Evolutionary conservation across 495 filamentous ascomycete genomes (phyloP).

Genomic region (Penicillium goetzii): DNA sequence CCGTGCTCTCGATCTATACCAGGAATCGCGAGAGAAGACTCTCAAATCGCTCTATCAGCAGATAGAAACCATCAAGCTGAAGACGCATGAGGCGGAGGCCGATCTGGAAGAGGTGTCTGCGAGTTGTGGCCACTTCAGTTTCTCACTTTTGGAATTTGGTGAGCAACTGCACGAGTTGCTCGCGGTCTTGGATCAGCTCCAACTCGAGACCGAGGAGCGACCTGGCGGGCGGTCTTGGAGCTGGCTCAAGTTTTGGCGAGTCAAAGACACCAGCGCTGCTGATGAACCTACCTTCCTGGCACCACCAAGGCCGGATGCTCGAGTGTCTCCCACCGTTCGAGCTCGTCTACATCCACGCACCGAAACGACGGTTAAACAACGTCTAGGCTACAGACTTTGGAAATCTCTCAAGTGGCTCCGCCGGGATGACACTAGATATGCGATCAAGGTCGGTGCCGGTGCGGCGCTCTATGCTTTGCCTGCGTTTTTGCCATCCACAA

Average conservation of each 20-base stretch:
- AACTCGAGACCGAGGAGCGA: constrained; percentile 63
- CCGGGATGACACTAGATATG: constrained; percentile 74
- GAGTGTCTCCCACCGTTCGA: constrained; percentile 10
- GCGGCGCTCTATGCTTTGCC: constrained; percentile 85
- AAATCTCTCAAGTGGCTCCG: constrained; percentile 60
- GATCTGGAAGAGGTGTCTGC: constrained; percentile 96
- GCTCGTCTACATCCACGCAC: constrained; percentile 9
- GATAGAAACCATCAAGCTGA: constrained; percentile 66
- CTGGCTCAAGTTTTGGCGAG: constrained; percentile 83
- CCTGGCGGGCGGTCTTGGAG: constrained; percentile 69
- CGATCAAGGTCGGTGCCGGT: constrained; percentile 89
- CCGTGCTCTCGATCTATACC: constrained; percentile 79
- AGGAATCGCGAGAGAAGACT: constrained; percentile 70
- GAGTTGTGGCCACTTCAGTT: constrained; percentile 93
- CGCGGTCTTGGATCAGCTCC: constrained; percentile 82
- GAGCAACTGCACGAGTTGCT: constrained; percentile 84
- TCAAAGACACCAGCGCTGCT: constrained; percentile 16
- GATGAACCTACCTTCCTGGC: neutral
- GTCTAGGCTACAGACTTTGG: constrained; percentile 61
- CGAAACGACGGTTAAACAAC: constrained; percentile 33
- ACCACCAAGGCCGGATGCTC: constrained; percentile 13
- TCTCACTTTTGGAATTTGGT: constrained; percentile 83
- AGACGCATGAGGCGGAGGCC: constrained; percentile 74
- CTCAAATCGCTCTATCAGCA: constrained; percentile 76
- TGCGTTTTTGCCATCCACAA: constrained; percentile 76